Conservation (phyloP, 2,329 filamentous ascomycete species). For the Teratosphaeria destructans region DNA sequence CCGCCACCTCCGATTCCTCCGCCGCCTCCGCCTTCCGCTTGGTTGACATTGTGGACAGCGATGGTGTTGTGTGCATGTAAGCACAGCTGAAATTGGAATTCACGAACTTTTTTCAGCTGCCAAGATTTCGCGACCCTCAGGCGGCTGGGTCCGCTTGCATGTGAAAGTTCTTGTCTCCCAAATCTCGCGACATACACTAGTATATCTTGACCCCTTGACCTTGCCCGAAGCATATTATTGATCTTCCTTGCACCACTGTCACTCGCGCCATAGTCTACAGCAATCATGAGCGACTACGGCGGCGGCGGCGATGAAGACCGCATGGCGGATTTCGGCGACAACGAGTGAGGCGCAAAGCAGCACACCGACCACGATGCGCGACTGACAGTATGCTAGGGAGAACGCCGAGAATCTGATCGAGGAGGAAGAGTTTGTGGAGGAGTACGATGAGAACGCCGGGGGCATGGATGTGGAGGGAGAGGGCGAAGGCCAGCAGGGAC, state of each 20-base stretch:
- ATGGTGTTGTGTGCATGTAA: neutral
- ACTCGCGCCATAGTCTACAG: neutral
- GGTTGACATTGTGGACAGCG: neutral
- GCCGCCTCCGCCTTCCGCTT: slow-evolving; percentile 1
- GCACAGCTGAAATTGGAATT: neutral
- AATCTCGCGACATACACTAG: too few species aligned
- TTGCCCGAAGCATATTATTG: neutral
- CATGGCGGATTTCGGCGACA: slow-evolving; percentile 25
- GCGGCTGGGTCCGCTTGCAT: neutral
- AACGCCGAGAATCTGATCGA: slow-evolving; percentile 29
- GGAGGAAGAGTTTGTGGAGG: slow-evolving; percentile 45
- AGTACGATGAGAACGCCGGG: slow-evolving; percentile 38
- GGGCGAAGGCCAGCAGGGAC: slow-evolving; percentile 4
- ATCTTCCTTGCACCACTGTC: neutral
- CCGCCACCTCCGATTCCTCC: neutral
- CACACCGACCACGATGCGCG: neutral
- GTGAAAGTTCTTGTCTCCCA: slow-evolving; percentile 2
- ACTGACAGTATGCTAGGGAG: slow-evolving; percentile 13
- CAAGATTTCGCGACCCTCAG: neutral
- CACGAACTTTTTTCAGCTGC: neutral
- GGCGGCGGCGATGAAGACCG: slow-evolving; percentile 29
- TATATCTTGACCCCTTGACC: too few species aligned
- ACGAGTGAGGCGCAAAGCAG: slow-evolving; percentile 16
- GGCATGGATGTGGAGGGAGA: slow-evolving; percentile 17
- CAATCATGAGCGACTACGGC: slow-evolving; percentile 35